Evolutionary conservation across 495 filamentous ascomycete genomes (phyloP), one percentile per base, ranked within the genome.

Genomic region (Lasiosphaeriaceae sp.): DNA sequence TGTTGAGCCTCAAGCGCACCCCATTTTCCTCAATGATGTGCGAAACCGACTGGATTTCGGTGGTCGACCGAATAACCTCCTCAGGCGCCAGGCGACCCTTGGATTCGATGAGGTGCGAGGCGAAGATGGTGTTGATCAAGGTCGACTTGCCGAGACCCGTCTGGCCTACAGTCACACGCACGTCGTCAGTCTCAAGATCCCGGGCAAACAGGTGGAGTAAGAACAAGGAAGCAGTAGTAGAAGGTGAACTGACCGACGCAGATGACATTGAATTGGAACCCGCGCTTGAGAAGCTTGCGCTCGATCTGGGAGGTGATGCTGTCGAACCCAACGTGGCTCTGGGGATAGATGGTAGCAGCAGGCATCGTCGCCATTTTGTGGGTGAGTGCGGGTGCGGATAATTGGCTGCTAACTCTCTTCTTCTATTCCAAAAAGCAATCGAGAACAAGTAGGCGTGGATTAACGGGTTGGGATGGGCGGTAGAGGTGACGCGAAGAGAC

Each of bases 11-110:
- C 62, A 98, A 88, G 64, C 94, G 95, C 54, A 98, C 94, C 54
- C 95, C 95, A 66, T 98, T 99, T 79, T 99, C 94, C 81, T 99
- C 94, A 72, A 99, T 97, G 71, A 97, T 92, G 77, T 99, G 94
- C 54, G 93, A 96, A 47, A 92, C 92, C 21, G 93, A 86, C 73
- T 96, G 91, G 65, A 99, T 99, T 75, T 99, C 94, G 68, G 94
- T 99, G 53, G 94, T 99, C 48, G 87, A 86, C 70, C 94, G 92
- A 59, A 96, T 90, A 58, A 85, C 87, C 77, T 97, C 94, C 71
- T 93, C 87, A 47, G 94, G 95, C 11, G 88, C 78, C 63, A 97
- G 77, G 57, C 94, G 89, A 65, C 94, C 94, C 80, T 99, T 99
- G 67, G 90, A 94, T 72, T 99, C 94, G 76, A 99, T 96, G 68